Evolutionary conservation across 1,139 yeast genomes (phyloP), one percentile per base, ranked within the genome.

Genomic region (Geotrichum candidum): DNA sequence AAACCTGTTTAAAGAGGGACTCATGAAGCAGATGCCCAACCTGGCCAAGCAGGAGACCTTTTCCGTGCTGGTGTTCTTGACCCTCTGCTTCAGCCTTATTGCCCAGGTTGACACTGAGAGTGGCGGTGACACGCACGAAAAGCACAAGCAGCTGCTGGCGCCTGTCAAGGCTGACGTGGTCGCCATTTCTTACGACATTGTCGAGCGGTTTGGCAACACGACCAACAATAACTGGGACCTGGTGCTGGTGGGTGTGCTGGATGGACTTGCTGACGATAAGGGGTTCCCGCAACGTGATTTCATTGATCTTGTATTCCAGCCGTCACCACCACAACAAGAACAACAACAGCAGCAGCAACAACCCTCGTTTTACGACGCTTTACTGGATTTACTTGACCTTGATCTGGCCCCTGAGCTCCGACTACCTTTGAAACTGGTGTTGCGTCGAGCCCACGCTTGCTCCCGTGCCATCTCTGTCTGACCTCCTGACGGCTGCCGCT

Each of bases 11-110:
- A 89, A 90, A 70, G 90, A 95, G 10, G 97, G 97, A 1, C 86
- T 91, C 48, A 94, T 92, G 76, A 96, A 90, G 70, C 88, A 94
- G 71, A 80, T 92, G 65, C 99, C 99, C 27, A 95, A 94, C 70
- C 78, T 95, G 68, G 78, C 92, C 68, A 89, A 90, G 69, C 99
- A 95, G 74, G 99, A 95, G 74, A 86, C 96, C 0, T 85, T 91
- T 27, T 85, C 97, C 0, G 88, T 1, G 96, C 91, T 1, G 88
- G 86, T 73, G 85, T 94, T 66, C 86, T 87, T 67, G 82, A 41
- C 48, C 1, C 18, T 41, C 5, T 41, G 48, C 18, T 41, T 41
- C 6, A 41, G 48, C 9, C 22, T 41, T 2, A 41, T 41, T 41
- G 48, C 48, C 10, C 48, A 41, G 23, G n/a, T n/a, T 41, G 22